These are phyloP conservation scores for Pseudoneurospora amorphoporcata DNA, from an alignment of 495 filamentous ascomycete genomes.

Conservation along the genomic window DNA sequence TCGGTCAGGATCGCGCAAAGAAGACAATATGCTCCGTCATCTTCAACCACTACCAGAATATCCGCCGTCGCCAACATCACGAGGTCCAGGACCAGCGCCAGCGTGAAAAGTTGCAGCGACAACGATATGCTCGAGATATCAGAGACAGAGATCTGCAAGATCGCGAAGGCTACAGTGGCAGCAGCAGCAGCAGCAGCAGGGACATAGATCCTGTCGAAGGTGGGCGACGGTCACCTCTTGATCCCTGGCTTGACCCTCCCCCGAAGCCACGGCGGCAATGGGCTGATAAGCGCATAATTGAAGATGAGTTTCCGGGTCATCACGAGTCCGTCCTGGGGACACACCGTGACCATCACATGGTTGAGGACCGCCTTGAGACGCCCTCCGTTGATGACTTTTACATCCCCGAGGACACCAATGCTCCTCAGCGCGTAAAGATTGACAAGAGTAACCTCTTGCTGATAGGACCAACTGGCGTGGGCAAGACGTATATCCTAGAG, in stretches of 20 bases:
- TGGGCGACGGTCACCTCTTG: constrained; percentile 24
- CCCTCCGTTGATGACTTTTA: constrained; percentile 23
- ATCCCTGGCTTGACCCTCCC: constrained; percentile 10
- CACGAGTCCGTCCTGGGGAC: constrained; percentile 45
- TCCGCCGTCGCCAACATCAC: constrained; percentile 68
- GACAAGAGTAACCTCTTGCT: constrained; percentile 96
- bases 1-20: constrained; percentile 94
- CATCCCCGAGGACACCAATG: constrained; percentile 30
- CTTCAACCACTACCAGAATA: constrained; percentile 93
- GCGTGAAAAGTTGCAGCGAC: constrained; percentile 40
- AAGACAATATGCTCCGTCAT: constrained; percentile 86
- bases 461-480: constrained; percentile 88
- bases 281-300: constrained; percentile 19
- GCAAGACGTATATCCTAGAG: constrained; percentile 92
- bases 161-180: constrained; percentile 19
- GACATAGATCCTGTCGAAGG: constrained; percentile 37
- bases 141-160: constrained; percentile 27
- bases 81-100: constrained; percentile 63
- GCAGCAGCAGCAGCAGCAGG: constrained; percentile 19
- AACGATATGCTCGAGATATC: constrained; percentile 32
- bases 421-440: constrained; percentile 59
- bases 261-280: constrained; percentile 10
- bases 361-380: constrained; percentile 7
- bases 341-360: constrained; percentile 7
- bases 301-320: constrained; percentile 78